Conservation (phyloP, 169 alveolate species). For the Plasmodium vinckei region DNA sequence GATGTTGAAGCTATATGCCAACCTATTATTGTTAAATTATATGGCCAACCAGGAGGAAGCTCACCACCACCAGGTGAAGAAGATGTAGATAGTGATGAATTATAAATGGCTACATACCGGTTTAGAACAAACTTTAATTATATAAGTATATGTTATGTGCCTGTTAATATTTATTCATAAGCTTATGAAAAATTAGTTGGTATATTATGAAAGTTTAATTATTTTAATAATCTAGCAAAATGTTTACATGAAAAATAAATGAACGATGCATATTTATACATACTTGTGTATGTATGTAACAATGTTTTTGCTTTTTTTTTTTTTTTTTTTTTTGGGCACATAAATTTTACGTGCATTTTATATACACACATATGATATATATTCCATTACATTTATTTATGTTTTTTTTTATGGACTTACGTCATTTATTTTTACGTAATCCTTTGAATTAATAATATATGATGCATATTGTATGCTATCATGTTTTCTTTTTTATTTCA, state of each 20-base stretch:
- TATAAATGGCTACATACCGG: constrained; percentile 9
- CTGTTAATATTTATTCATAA: background rate
- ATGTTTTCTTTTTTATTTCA: background rate
- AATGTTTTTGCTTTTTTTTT: background rate
- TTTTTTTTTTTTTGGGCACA: background rate
- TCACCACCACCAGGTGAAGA: constrained; percentile 85
- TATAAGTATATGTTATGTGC: background rate
- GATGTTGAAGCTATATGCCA: constrained; percentile 95
- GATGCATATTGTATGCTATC: background rate
- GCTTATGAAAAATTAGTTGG: background rate
- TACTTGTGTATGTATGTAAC: background rate
- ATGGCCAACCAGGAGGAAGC: constrained; percentile 90
- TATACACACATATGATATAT: too few species aligned
- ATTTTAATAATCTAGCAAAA: too few species aligned
- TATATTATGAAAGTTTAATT: too few species aligned
- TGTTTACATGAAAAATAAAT: too few species aligned
- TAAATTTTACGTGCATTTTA: background rate
- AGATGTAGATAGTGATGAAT: constrained; percentile 83
- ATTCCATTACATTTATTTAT: too few species aligned
- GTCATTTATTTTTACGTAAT: too few species aligned
- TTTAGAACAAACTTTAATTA: too few species aligned
- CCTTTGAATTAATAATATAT: too few species aligned
- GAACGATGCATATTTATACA: background rate
- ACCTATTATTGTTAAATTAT: constrained; percentile 95
- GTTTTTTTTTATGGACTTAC: too few species aligned